Base-by-base conservation (phyloP, 225 moss, liverwort and hornwort species). In the Pseudoscleropodium purum region DNA sequence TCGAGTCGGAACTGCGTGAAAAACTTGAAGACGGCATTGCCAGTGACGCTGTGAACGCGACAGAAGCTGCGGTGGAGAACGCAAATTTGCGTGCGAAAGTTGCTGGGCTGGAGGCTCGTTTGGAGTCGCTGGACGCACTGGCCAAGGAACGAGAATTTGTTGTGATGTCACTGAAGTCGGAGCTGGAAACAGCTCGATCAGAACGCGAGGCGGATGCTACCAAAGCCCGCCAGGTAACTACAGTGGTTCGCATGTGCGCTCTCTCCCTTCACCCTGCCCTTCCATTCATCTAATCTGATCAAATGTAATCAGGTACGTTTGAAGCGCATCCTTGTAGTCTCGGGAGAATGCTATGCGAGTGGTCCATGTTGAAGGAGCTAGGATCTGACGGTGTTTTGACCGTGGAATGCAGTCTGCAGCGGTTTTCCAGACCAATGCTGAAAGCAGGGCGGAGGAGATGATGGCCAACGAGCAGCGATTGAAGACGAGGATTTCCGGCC, bases 181-280 rank as follows among this genome's bases (percentile, higher is more conserved):
- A 95, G 92, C 84, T 93, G 84, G 92, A 91, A 77, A 11, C 64
- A 70, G 92, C 87, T 61, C 85, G 90, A 90, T 78, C 80, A 10
- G 85, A 92, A 63, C 84, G 82, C 49, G 92, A 93, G 89, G 91
- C 87, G 86, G 90, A 74, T 89, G 92, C 90, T 93, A 89, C 92
- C 11, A 92, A 57, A 86, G 92, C 92, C 84, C 94, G 94, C 77
- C 92, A 94, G 93, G 94, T 93, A 93, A 94, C 91, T 79, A 79
- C 75, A 47, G 59, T 86, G 68, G 75, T 94, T 91, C 89, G 93
- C 91, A 92, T 93, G 93, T 92, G 92, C 94, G 93, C 89, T 81
- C 91, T 91, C 94, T 87, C 83, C 83, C 92, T 90, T 78, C n/a
- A 63, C 14, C 43, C 24, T 19, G 73, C 30, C 18, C 66, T 57